A percentile compares a stretch with the other conserved stretches of the same genome.
phyloP scores from a whole-genome alignment of 805 yeast species.

The Pichia manshurica region DNA sequence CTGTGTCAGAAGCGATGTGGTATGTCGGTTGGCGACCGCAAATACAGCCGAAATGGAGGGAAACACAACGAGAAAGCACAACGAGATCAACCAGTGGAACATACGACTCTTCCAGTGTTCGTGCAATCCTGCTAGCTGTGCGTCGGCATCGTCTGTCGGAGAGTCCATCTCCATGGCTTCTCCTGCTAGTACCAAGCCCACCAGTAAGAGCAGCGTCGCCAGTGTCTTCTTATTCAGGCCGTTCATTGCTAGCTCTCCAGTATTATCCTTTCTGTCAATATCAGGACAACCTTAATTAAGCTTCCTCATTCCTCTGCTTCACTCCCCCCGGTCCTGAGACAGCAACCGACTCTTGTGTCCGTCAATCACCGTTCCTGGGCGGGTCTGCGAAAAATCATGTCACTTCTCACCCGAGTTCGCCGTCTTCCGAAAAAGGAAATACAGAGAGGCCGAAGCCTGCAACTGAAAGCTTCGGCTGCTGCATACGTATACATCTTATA shows the following conservation, averaged over 20 bases:
- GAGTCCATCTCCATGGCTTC: constrained; percentile 19
- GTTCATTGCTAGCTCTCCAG: neutral
- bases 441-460: too few species aligned
- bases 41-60: constrained; percentile 54
- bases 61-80: constrained; percentile 38
- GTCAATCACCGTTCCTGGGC: too few species aligned
- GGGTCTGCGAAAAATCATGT: neutral
- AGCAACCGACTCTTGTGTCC: neutral
- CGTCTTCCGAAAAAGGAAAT: too few species aligned
- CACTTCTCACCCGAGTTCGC: too few species aligned
- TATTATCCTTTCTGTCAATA: neutral
- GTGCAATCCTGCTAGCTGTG: constrained; percentile 12
- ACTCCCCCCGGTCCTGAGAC: too few species aligned
- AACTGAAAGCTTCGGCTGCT: too few species aligned
- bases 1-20: constrained; percentile 43
- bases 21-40: constrained; percentile 48
- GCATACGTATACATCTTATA: too few species aligned
- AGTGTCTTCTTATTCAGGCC: neutral
- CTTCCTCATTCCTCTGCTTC: neutral
- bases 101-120: constrained; percentile 38
- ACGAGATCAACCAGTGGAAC: constrained; percentile 23
- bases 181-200: constrained; percentile 1
- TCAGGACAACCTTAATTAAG: neutral
- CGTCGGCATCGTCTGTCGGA: constrained; percentile 17
- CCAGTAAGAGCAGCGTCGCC: neutral